Evolutionary conservation across 2,329 filamentous ascomycete species (phyloP).

Genomic region (Arthrobotrys entomopaga): DNA sequence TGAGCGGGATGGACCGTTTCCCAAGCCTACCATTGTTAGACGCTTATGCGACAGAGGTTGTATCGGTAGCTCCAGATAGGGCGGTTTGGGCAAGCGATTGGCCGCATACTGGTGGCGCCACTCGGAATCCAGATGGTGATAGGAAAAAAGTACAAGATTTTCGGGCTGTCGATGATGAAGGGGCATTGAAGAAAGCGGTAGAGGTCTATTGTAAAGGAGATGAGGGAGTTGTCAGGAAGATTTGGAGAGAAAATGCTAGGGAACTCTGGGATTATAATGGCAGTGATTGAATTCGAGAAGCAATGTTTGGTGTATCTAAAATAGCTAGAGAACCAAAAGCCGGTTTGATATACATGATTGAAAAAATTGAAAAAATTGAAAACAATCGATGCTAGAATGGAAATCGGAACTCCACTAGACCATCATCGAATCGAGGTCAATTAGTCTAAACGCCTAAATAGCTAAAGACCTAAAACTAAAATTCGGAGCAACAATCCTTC

Average conservation of each 20-base stretch:
- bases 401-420: too few species aligned
- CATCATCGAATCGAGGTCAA: too few species aligned
- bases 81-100: conserved; percentile 58
- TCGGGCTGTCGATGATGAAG: conserved; percentile 54
- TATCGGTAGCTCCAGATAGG: conserved; percentile 56
- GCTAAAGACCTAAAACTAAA: too few species aligned
- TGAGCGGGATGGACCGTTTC: conserved; percentile 59
- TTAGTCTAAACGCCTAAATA: too few species aligned
- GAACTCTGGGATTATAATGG: conserved; percentile 56
- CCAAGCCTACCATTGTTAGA: conserved; percentile 52
- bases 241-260: conserved; percentile 58
- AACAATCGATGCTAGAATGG: too few species aligned
- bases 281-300: background rate
- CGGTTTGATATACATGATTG: too few species aligned
- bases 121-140: conserved; percentile 56
- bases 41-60: conserved; percentile 56
- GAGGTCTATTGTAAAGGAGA: conserved; percentile 52
- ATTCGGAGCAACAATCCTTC: too few species aligned
- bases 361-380: too few species aligned
- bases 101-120: conserved; percentile 58
- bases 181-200: conserved; percentile 30
- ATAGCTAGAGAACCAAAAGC: too few species aligned
- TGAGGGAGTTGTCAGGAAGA: conserved; percentile 53
- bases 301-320: too few species aligned
- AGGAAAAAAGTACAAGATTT: conserved; percentile 56